These are phyloP conservation scores for Podospora bellae-mahoneyi DNA, from an alignment of 495 filamentous ascomycete genomes.

Conservation along the genomic window DNA sequence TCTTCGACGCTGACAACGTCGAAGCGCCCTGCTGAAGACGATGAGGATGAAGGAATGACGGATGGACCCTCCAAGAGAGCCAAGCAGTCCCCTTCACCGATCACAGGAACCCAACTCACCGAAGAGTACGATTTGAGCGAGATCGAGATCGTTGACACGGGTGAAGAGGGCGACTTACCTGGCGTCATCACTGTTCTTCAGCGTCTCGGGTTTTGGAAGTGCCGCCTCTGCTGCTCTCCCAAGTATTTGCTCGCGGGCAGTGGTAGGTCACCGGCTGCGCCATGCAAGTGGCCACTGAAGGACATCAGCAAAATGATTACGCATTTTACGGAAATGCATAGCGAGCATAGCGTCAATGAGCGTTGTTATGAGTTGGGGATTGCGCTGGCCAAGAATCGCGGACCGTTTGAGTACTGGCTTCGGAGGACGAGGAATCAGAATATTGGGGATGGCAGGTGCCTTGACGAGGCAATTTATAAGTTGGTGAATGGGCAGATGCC, in stretches of 20 bases:
- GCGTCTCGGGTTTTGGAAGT: slow-evolving; percentile 46
- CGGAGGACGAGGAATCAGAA: slow-evolving; percentile 36
- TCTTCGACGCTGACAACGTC: neutral
- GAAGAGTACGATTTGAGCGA: neutral
- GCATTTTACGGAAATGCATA: slow-evolving; percentile 45
- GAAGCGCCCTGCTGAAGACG: neutral
- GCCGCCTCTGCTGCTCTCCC: slow-evolving; percentile 39
- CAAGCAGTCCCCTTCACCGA: neutral
- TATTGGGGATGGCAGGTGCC: slow-evolving; percentile 28
- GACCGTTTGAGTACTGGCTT: slow-evolving; percentile 48
- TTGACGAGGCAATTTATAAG: slow-evolving; percentile 35
- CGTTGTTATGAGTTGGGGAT: slow-evolving; percentile 41
- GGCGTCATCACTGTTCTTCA: slow-evolving; percentile 28
- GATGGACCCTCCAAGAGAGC: neutral
- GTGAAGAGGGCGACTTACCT: neutral
- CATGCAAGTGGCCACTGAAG: slow-evolving; percentile 47
- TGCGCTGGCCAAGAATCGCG: slow-evolving; percentile 40
- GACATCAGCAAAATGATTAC: slow-evolving; percentile 47
- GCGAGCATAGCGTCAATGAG: slow-evolving; percentile 37
- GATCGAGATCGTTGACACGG: slow-evolving; percentile 5
- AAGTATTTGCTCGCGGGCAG: slow-evolving; percentile 40
- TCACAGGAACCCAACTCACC: no score
- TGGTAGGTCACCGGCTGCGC: slow-evolving; percentile 40
- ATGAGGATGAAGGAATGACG: neutral
- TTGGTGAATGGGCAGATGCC: slow-evolving; percentile 37